Base-by-base conservation (phyloP, 805 yeast species). In the Vanderwaltozyma tropicalis region DNA sequence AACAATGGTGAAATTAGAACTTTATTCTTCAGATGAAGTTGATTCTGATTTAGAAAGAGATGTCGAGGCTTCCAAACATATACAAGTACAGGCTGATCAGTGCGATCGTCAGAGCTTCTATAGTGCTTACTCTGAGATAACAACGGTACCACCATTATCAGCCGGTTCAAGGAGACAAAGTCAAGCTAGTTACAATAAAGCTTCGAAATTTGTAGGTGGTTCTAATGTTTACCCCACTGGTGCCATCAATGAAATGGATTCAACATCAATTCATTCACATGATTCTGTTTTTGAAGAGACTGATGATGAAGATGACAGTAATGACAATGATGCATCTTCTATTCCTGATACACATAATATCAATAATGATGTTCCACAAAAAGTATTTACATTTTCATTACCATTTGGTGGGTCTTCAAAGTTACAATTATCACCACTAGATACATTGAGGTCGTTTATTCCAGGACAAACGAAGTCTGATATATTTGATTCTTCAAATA, bases 361-460 rank as follows among this genome's bases (percentile, higher is more conserved):
- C n/a, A n/a, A n/a, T n/a, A n/a, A n/a, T n/a, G n/a, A n/a, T n/a
- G n/a, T n/a, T n/a, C 19, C 33, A 1, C 61, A 59, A 35, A 59
- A 59, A 46, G 51, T 62, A 29, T 62, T 64, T 45, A 48, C 67
- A 5, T 59, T 64, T 42, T 45, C 58, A 7, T 45, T 65, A n/a
- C 69, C 71, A 1, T 57, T 63, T 34, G 67, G 68, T 18, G 62
- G 61, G 1, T 55, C 51, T 14, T 41, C 32, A 26, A 25, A 2
- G 24, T 16, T 16, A 16, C 30, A n/a, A 15, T 32, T 27, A 25
- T 31, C 38, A 8, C 41, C 45, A 4, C 27, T 48, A 12, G 26
- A 36, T 11, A 37, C 31, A 19, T 24, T 48, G 9, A 48, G 41
- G 30, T 46, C 56, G n/a, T 37, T 53, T 6, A 18, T 46, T 12